Evolutionary conservation across 371 early-diverging fungal genomes (phyloP).

Genomic region (Syncephalis plumigaleata): DNA sequence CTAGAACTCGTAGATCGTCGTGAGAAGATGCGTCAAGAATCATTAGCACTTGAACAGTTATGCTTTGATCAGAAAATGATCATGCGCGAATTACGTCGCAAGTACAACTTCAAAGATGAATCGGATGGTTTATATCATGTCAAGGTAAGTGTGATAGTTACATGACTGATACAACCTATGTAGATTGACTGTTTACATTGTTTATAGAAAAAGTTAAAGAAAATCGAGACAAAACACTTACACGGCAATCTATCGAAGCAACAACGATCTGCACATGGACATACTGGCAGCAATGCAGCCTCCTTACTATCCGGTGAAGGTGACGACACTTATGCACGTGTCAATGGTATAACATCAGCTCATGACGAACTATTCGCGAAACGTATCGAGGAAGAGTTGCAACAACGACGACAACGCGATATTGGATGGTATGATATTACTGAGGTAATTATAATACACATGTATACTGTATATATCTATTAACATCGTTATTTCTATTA

Average conservation of each 20-base stretch:
- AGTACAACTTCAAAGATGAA: constrained; percentile 22
- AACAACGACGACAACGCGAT: constrained; percentile 26
- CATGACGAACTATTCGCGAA: constrained; percentile 10
- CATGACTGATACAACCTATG: neutral
- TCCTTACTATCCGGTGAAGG: constrained; percentile 16
- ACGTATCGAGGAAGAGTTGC: constrained; percentile 26
- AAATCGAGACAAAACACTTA: neutral
- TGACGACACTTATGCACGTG: constrained; percentile 13
- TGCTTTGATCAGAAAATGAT: constrained; percentile 32
- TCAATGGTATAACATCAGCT: constrained; percentile 7
- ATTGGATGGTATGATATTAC: constrained; percentile 28
- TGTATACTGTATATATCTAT: neutral
- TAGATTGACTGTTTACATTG: neutral
- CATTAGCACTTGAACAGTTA: constrained; percentile 39
- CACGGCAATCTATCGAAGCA: constrained; percentile 7
- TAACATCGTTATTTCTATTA: neutral
- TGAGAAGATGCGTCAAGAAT: constrained; percentile 54
- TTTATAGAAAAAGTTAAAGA: constrained; percentile 1
- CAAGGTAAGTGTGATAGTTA: neutral
- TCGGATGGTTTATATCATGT: neutral
- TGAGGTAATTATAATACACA: constrained; percentile 22
- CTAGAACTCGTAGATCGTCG: constrained; percentile 66
- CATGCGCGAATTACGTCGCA: constrained; percentile 29
- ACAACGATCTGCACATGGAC: constrained; percentile 9
- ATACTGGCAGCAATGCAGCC: constrained; percentile 28